Evolutionary conservation across 306 rosid species (phyloP), one percentile per base, ranked within the genome.

Genomic region (Cucurbita maxima): DNA sequence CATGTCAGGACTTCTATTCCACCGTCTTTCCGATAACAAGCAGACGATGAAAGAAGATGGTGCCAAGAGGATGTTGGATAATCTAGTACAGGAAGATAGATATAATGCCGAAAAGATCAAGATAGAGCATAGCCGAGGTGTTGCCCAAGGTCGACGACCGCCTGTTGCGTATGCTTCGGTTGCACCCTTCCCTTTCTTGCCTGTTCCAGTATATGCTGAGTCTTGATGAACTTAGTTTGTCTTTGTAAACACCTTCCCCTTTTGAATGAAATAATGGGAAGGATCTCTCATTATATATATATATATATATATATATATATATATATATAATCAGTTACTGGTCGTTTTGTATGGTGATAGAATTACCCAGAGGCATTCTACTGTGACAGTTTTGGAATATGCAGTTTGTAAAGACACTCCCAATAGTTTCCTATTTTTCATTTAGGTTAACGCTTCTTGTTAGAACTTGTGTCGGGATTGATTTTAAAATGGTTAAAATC

Each of bases 101-200:
- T 74, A 75, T 72, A 75, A 59, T 10, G 15, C 76, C 13, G 61
- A 7, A 75, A 77, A 74, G 76, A 78, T 34, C 60, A 76, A 59
- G 71, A 59, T 44, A 18, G 81, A 58, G 80, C 77, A 18, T 25
- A 47, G 75, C 14, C 57, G 57, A 37, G 37, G 37, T 41, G 41
- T 58, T 57, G 73, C 57, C 40, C 77, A 74, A 67, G 79, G 73
- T 5, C 92, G 84, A 15, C 92, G 84, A 15, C 82, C 96, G 43
- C 97, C 97, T 18, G 95, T 94, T 40, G 88, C 98, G 7, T 87
- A 87, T 78, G 92, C 97, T 71, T 90, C 97, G 6, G 77, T 78
- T 71, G 96, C 98, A 34, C 97, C 96, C 1, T 90, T 94, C 74
- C 98, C 98, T 22, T 94, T 90, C 72, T 83, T 94, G 82, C 97